Percentiles rank a stretch among this genome's conserved stretches.
Evolutionary conservation across 768 basidiomycete species (phyloP).

Genomic region (Cystobasidium tubakii): DNA sequence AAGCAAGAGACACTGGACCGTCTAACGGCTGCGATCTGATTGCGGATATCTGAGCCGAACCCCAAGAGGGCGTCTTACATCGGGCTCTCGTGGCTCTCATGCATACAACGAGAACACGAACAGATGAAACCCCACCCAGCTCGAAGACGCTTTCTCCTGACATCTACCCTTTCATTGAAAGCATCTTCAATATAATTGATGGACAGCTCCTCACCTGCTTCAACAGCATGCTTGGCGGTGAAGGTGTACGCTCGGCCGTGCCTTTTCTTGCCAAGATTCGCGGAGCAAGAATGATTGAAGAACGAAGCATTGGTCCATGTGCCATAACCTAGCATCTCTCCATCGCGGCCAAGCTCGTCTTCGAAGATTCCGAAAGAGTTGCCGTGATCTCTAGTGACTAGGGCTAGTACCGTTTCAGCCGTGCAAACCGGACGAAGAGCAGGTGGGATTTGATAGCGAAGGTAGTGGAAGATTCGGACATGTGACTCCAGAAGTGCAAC

Average conservation of each 20-base stretch:
- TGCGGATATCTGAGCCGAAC: too few relatives aligned
- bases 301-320: slow-evolving; percentile 40
- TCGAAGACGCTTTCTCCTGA: slow-evolving; percentile 8
- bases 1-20: slow-evolving; percentile 11
- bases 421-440: neutral
- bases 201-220: slow-evolving; percentile 7
- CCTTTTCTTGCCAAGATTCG: slow-evolving; percentile 15
- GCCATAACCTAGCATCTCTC: slow-evolving; percentile 44
- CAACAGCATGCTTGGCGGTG: neutral
- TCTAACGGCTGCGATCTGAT: neutral
- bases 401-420: slow-evolving; percentile 27
- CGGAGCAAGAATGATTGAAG: slow-evolving; percentile 42
- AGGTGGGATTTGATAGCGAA: neutral
- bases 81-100: slow-evolving; percentile 6
- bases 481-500: neutral
- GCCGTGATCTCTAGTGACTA: slow-evolving; percentile 37
- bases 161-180: neutral
- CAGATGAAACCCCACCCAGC: slow-evolving; percentile 29
- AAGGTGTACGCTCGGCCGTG: slow-evolving; percentile 6
- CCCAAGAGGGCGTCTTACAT: too few relatives aligned
- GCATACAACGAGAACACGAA: slow-evolving; percentile 8
- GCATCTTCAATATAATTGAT: slow-evolving; percentile 33
- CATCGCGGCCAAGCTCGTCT: slow-evolving; percentile 31
- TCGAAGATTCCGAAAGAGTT: slow-evolving; percentile 44
- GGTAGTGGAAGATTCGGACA: slow-evolving; percentile 16